Percentiles rank a stretch among this genome's conserved stretches.
Conservation (phyloP, 805 yeast genomes). For the Priceomyces haplophilus region DNA sequence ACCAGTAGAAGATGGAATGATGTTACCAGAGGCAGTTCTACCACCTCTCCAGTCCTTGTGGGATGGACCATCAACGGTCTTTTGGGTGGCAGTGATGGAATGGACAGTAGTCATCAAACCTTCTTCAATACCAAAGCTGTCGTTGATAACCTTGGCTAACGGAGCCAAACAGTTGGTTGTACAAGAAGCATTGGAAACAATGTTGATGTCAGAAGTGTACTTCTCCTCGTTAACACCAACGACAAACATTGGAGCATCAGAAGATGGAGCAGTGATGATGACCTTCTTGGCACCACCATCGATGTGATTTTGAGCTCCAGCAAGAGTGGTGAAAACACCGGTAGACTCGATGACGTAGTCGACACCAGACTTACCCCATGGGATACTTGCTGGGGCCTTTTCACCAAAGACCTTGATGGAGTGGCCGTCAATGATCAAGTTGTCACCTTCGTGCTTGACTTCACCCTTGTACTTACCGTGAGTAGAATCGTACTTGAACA, state of each 20-base stretch:
- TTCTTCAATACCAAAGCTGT: slow-evolving; percentile 80
- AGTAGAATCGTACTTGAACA: slow-evolving; percentile 94
- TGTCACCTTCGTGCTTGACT: slow-evolving; percentile 56
- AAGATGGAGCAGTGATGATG: slow-evolving; percentile 89
- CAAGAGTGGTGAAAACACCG: slow-evolving; percentile 85
- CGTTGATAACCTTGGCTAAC: slow-evolving; percentile 85
- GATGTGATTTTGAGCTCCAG: slow-evolving; percentile 79
- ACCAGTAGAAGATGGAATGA: slow-evolving; percentile 94
- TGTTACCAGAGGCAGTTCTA: slow-evolving; percentile 93
- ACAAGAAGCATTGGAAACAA: slow-evolving; percentile 91
- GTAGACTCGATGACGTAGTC: slow-evolving; percentile 90
- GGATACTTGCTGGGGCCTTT: slow-evolving; percentile 80
- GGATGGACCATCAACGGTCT: slow-evolving; percentile 96
- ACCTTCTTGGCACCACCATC: slow-evolving; percentile 94
- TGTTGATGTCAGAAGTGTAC: slow-evolving; percentile 71
- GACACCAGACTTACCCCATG: slow-evolving; percentile 83
- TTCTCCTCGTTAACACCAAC: slow-evolving; percentile 83
- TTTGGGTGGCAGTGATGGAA: slow-evolving; percentile 94
- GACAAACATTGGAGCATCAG: slow-evolving; percentile 94
- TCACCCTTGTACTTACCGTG: slow-evolving; percentile 83
- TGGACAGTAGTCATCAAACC: slow-evolving; percentile 96
- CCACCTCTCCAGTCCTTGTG: slow-evolving; percentile 99
- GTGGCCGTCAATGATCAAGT: slow-evolving; percentile 66
- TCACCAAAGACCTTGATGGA: slow-evolving; percentile 69
- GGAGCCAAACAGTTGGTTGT: slow-evolving; percentile 96